phyloP scores from a whole-genome alignment of 2,329 filamentous ascomycete genomes.

The Diaporthe capsici region DNA sequence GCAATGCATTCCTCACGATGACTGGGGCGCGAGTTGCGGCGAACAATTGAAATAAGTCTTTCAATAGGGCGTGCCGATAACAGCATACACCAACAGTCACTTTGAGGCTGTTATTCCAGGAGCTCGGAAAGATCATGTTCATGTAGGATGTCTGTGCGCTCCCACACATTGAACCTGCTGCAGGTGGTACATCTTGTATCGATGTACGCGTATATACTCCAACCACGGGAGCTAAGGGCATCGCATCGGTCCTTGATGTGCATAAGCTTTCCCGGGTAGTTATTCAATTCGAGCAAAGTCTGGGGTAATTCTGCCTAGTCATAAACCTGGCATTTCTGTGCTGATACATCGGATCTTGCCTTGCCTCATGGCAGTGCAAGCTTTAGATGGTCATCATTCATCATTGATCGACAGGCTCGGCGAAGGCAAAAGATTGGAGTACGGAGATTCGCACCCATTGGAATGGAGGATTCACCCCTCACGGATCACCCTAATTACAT shows the following conservation, averaged over 20 bases:
- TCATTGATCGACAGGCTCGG: conserved; percentile 29
- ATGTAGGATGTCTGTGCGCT: background rate
- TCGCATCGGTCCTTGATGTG: background rate
- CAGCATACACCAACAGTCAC: background rate
- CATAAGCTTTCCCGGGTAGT: background rate
- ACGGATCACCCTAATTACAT: no score
- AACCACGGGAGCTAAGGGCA: background rate
- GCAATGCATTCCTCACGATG: background rate
- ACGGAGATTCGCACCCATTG: no score
- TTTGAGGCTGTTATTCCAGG: background rate
- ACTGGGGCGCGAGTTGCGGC: no score
- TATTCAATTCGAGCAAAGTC: background rate
- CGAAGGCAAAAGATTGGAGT: background rate
- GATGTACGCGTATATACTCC: background rate
- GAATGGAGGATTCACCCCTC: no score
- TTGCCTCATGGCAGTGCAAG: background rate
- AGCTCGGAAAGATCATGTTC: background rate
- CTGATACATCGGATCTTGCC: background rate
- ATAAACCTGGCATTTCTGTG: background rate
- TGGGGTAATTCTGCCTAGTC: background rate
- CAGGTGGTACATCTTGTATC: background rate
- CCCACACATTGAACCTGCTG: background rate
- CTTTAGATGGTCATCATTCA: conserved; percentile 1
- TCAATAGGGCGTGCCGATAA: background rate
- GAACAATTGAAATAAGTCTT: background rate